Base-by-base conservation (phyloP, 1,284 basidiomycete species). In the Amylostereum chailletii region DNA sequence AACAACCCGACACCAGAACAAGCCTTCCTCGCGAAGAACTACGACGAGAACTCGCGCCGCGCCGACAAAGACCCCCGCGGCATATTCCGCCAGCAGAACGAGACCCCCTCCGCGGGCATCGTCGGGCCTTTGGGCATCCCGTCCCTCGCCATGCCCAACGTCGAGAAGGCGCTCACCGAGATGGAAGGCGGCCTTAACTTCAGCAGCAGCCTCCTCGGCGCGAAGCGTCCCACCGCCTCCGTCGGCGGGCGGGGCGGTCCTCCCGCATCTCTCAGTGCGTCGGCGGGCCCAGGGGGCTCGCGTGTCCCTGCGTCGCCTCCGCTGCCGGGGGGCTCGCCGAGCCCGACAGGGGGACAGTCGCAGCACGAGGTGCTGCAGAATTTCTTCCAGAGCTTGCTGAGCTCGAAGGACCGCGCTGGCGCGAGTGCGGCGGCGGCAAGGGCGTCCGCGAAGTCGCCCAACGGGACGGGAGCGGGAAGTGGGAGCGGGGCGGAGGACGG, bases 61-160 rank as follows among this genome's bases (percentile, higher is more conserved):
- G 78, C 88, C 0, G 87, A 91, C 56, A 79, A 87, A 50, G 92
- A 94, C 68, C 90, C 91, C 10, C 83, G 89, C 47, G 83, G 82
- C n/a, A 81, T 86, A 2, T 94, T 94, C 76, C 75, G 85, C 47
- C 85, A 85, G 59, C 83, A 86, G 36, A 64, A 75, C 55, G 79
- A 85, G 56, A 60, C 75, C 26, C 66, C 73, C 7, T 64, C 74
- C 3, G 76, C 83, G 0, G 83, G 84, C 41, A 81, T 94, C 46
- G 93, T 96, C 5, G 93, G 93, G 0, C 93, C 93, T 0, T 80
- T 96, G 69, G 87, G 87, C 48, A 85, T 81, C 60, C 87, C 77
- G 61, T 86, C 84, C 51, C 85, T 94, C 67, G 86, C 66, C 58
- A 70, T 95, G 44, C 92, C 92, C 1, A 85, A 76, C 50, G 93